These are phyloP conservation scores for Diaporthe sp. DNA, from an alignment of 2,329 filamentous ascomycete genomes.

Conservation along the genomic window DNA sequence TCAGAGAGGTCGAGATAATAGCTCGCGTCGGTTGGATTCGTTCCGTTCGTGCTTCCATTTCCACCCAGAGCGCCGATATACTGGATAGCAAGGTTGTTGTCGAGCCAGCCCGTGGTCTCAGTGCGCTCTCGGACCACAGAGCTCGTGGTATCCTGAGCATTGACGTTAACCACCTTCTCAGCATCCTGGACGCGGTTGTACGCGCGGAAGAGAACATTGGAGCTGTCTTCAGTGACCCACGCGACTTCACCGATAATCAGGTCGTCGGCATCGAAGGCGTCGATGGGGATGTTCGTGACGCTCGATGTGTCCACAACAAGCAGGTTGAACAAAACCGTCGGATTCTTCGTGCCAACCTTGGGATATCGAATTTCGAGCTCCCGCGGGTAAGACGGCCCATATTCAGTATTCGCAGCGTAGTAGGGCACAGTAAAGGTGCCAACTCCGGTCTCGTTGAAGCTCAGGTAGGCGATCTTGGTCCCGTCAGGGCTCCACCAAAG, in stretches of 20 bases:
- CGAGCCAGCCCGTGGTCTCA: constrained; percentile 72
- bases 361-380: constrained; percentile 76
- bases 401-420: constrained; percentile 70
- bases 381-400: constrained; percentile 71
- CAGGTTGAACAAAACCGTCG: constrained; percentile 72
- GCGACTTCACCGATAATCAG: constrained; percentile 76
- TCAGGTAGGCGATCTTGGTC: constrained; percentile 65
- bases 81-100: constrained; percentile 67
- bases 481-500: constrained; percentile 71
- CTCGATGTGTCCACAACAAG: constrained; percentile 56
- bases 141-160: constrained; percentile 60
- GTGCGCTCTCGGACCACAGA: constrained; percentile 67
- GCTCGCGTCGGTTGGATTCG: background rate
- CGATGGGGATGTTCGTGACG: constrained; percentile 61
- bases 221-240: constrained; percentile 74
- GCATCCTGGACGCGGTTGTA: constrained; percentile 78
- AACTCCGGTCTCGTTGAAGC: constrained; percentile 75
- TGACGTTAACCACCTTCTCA: constrained; percentile 72
- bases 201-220: constrained; percentile 72
- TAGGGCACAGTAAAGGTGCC: constrained; percentile 75
- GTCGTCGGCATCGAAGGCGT: constrained; percentile 70
- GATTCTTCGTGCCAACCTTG: constrained; percentile 77
- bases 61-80: constrained; percentile 62
- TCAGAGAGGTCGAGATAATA: constrained; percentile 79
- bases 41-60: background rate